Evolutionary conservation across 2,329 filamentous ascomycete genomes (phyloP), one percentile per base, ranked within the genome.

Genomic region (Hymenoscyphus linearis): DNA sequence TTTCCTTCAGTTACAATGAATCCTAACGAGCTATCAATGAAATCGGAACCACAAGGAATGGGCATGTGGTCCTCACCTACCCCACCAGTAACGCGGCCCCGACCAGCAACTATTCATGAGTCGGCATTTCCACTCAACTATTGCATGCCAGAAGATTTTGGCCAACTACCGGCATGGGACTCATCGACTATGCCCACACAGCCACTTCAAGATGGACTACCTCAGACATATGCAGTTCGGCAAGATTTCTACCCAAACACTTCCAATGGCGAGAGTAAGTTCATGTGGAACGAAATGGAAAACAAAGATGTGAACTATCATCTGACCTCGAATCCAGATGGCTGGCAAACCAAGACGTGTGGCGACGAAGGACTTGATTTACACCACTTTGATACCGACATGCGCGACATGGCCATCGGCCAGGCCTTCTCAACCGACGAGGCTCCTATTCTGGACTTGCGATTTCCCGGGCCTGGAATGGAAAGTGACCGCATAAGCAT

Each of bases 381-480:
- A 56, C 79, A 82, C 25, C 75, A 75, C 54, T 71, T 86, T 58
- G 83, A 86, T 44, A 73, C 77, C 13, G 85, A 87, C 37, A 81
- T 85, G 76, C 73, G 74, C 66, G 85, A 87, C 37, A 81, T 85
- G 76, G 73, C 74, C 66, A 85, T 87, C 66, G 83, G 83, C 56
- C 84, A 86, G 69, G 83, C 83, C 6, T 86, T 82, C 72, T 84
- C 83, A 5, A 79, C 82, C 4, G 85, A 88, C 65, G 85, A 88
- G 65, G 82, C 87, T 64, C 82, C 84, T 13, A 82, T 88, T 60
- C 76, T 87, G 37, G 85, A 87, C 69, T 74, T 87, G 61, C 78
- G 83, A 69, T 85, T 82, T 67, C 67, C 76, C 64, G 72, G 78
- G 62, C 67, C 74, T 59, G 75, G 76, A 66, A 67, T 79, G 73